Evolutionary conservation across 257 asterid genomes (phyloP), one percentile per base, ranked within the genome.

Genomic region (Solanum raphanifolium): DNA sequence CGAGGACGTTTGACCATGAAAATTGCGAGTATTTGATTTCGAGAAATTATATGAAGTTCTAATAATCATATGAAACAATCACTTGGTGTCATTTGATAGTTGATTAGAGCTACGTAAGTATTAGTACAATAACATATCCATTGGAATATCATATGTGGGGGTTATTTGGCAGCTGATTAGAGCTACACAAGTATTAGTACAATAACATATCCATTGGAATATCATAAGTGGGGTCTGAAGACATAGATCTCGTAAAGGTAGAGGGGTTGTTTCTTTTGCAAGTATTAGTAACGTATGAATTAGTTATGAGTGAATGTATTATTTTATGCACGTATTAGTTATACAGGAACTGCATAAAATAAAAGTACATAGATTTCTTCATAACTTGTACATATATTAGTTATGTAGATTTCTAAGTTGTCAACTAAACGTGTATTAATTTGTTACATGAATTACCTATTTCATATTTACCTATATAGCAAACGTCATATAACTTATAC

Each of bases 51-150:
- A 60, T 60, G 3, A 4, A 60, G 27, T 60, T 21, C 13, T 21
- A 0, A 21, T 60, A 21, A 18, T 20, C 66, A 52, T 0, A 7
- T 55, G 65, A 58, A 58, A 58, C 5, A 20, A 58, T 18, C 12
- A 55, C 65, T 58, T 20, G 3, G 0, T 0, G 71, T 9, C 3
- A 16, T 55, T 55, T 60, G 31, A 5, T 0, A 62, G 71, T 0
- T 23, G 29, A 4, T 23, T 23, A 62, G 15, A 9, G 7, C 13
- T 62, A 23, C 0, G 15, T 0, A 62, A 23, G 15, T 60, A 4
- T 23, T 60, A 4, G 1, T 60, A 60, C 1, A 23, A 60, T 2
- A 60, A 9, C 29, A 60, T 4, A 3, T 0, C 0, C 9, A 20
- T 20, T 1, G 12, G 0, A 55, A 3, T 55, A 18, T 18, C 11